Base-by-base conservation (phyloP, 2,329 filamentous ascomycete species). In the Geosmithia flava region DNA sequence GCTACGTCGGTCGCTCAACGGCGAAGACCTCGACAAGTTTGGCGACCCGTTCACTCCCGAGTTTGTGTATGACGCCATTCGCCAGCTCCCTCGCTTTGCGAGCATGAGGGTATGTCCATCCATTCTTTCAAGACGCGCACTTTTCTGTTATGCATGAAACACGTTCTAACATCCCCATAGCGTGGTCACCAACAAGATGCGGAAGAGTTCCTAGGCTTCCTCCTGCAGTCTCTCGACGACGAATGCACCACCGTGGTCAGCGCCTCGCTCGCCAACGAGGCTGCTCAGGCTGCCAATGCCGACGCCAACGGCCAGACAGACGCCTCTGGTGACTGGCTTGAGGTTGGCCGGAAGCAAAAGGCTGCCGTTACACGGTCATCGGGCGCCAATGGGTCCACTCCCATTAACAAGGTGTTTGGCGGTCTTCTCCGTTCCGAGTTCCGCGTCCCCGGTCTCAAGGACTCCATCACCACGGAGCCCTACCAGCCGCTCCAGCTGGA, bases 141-240 rank as follows among this genome's bases (percentile, higher is more conserved):
- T 7, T 13, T 37, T 11, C 10, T 13, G 15, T 15, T 15, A 17
- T n/a, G 44, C 23, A 27, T 27, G 23, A 27, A 27, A 8, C 23
- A 8, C 8, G 23, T 23, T 39, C 45, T 55, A 42, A 54, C 44
- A 27, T 42, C 20, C 1, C 66, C 48, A 47, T 53, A 89, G 83
- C 85, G 89, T 51, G 93, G 93, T 16, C 91, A 96, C 57, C 93
- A 98, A 63, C 91, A 98, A 70, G 93, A 98, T 68, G 93, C 93
- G 1, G 89, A 98, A 61, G 93, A 98, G 60, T 98, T 98, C 56
- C 71, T 98, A 20, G 91, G 90, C 1, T 95, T 97, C 62, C 72
- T 98, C 33, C 74, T 98, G 3, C 90, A 95, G 59, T 87, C 88
- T 45, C 78, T 98, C 33, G 90, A 96, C 57, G 90, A 97, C 54